phyloP scores from a whole-genome alignment of 2,329 filamentous ascomycete species.

The Alternaria hordeiaustralica region DNA sequence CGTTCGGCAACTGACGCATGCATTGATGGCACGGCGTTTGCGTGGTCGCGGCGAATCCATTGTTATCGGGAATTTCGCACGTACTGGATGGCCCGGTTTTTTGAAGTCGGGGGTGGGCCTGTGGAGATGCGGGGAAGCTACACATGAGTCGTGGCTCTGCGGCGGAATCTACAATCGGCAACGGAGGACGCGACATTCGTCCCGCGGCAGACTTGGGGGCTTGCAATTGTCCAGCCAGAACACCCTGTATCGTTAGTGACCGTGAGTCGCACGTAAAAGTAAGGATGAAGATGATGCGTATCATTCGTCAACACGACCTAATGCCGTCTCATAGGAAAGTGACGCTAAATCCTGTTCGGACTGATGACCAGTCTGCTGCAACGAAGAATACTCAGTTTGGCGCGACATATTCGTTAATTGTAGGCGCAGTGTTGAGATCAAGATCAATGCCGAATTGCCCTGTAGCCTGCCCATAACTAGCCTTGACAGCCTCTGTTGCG shows the following conservation, averaged over 20 bases:
- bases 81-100: constrained; percentile 10
- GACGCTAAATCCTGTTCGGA: not conserved
- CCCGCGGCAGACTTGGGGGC: not conserved
- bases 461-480: constrained; percentile 56
- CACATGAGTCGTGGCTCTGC: constrained; percentile 6
- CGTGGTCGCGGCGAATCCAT: constrained; percentile 30
- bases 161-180: not conserved
- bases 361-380: not conserved
- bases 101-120: constrained; percentile 7
- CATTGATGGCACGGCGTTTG: constrained; percentile 44
- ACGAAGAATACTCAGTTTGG: constrained; percentile 18
- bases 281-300: not conserved
- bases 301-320: not conserved
- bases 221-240: not conserved
- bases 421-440: constrained; percentile 22
- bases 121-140: constrained; percentile 10
- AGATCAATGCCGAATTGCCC: constrained; percentile 23
- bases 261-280: not conserved
- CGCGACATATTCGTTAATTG: constrained; percentile 25
- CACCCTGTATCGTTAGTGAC: not conserved
- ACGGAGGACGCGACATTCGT: not conserved
- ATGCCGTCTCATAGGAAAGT: not conserved
- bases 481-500: constrained; percentile 52
- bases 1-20: constrained; percentile 37
- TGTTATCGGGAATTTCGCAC: constrained; percentile 20